A percentile compares a stretch with the other conserved stretches of the same genome.
Evolutionary conservation across 2,329 filamentous ascomycete species (phyloP).

Genomic region (Neofusicoccum kwambonambiense): DNA sequence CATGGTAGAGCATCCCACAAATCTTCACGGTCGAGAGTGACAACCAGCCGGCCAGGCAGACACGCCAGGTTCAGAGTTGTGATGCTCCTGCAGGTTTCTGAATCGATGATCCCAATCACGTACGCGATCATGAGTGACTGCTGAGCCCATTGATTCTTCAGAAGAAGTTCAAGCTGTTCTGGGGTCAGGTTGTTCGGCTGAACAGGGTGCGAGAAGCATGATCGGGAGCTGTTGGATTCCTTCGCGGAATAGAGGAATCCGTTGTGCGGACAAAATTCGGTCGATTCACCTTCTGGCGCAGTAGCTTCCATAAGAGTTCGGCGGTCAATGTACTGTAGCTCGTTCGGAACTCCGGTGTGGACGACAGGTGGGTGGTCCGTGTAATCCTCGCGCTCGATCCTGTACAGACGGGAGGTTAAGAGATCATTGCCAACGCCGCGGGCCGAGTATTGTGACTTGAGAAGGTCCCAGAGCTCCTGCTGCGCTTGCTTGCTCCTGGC

Average conservation of each 20-base stretch:
- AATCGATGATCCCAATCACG: conserved; percentile 63
- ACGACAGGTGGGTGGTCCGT: background rate
- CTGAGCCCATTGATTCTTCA: conserved; percentile 69
- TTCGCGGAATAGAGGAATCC: background rate
- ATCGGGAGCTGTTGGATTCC: background rate
- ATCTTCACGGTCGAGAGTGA: conserved; percentile 54
- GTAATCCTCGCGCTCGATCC: background rate
- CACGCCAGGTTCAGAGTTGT: conserved; percentile 63
- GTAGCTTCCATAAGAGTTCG: background rate
- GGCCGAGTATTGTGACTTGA: conserved; percentile 21
- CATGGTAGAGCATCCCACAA: conserved; percentile 62
- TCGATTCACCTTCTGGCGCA: background rate
- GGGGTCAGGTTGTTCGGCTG: conserved; percentile 57
- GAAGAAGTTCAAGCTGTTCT: conserved; percentile 66
- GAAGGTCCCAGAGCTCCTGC: conserved; percentile 36
- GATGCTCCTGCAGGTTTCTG: conserved; percentile 54
- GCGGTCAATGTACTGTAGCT: background rate
- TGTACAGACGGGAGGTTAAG: background rate
- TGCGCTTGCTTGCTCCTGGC: conserved; percentile 39
- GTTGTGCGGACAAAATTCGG: background rate
- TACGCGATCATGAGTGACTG: conserved; percentile 67
- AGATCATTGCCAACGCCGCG: background rate
- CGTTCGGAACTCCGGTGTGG: background rate
- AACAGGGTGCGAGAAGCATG: conserved; percentile 30
- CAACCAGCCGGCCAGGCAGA: conserved; percentile 61